phyloP scores from a whole-genome alignment of 2,329 filamentous ascomycete species.

The Nannizziopsis arthrosporioides region DNA sequence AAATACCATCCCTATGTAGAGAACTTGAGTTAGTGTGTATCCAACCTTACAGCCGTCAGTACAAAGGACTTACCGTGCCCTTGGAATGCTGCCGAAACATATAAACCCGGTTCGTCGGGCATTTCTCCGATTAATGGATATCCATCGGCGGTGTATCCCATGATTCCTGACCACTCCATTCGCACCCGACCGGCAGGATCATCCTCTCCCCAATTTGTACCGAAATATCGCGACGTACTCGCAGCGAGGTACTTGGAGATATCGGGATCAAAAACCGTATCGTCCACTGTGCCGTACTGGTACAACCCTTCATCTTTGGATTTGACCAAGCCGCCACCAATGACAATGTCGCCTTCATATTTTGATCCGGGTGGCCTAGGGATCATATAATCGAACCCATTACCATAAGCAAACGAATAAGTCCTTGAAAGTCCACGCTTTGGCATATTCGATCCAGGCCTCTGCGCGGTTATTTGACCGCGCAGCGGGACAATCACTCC shows the following conservation, averaged over 20 bases:
- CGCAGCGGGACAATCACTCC: conserved; percentile 41
- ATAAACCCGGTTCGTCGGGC: conserved; percentile 15
- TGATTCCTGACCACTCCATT: conserved; percentile 45
- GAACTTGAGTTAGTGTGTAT: background rate
- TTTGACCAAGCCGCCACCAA: conserved; percentile 19
- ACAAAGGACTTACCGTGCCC: conserved; percentile 13
- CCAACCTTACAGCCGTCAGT: background rate
- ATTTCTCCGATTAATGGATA: conserved; percentile 44
- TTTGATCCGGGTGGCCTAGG: conserved; percentile 17
- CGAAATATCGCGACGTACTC: conserved; percentile 23
- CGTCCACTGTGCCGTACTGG: conserved; percentile 19
- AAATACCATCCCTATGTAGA: conserved; percentile 13
- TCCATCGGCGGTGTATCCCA: conserved; percentile 45
- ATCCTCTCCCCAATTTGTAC: conserved; percentile 36
- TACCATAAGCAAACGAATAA: conserved; percentile 19
- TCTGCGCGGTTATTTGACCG: conserved; percentile 40
- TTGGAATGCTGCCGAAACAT: conserved; percentile 15
- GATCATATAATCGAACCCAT: conserved; percentile 32
- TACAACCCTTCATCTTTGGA: conserved; percentile 15
- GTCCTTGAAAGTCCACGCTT: conserved; percentile 8
- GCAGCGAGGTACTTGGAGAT: conserved; percentile 20
- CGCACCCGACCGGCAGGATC: conserved; percentile 34
- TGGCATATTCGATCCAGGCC: conserved; percentile 14
- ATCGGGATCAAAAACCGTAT: conserved; percentile 12
- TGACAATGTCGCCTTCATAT: conserved; percentile 16